Evolutionary conservation across 345 rosid species (phyloP).

Genomic region (Dipteronia dyeriana): DNA sequence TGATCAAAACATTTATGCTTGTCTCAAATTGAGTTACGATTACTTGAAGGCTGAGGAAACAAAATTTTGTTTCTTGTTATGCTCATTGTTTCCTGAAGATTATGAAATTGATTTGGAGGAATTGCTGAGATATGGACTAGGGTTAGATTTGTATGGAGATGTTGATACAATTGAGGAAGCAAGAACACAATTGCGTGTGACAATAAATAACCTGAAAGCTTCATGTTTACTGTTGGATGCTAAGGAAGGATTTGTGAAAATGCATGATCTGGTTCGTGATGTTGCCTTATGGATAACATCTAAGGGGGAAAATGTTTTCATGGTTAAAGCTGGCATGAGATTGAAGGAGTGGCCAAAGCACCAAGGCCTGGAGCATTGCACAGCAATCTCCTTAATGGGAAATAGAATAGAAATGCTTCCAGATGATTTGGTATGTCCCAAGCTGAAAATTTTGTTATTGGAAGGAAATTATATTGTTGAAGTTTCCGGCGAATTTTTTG

Average conservation of each 20-base stretch:
- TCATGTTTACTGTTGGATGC: slow-evolving; percentile 4
- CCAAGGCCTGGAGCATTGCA: neutral
- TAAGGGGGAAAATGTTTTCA: neutral
- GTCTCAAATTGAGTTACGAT: slow-evolving; percentile 5
- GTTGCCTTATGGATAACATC: neutral
- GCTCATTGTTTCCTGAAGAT: slow-evolving; percentile 25
- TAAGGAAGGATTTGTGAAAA: slow-evolving; percentile 2
- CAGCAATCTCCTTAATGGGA: neutral
- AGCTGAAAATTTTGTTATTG: slow-evolving; percentile 1
- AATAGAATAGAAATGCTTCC: neutral
- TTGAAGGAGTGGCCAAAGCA: slow-evolving; percentile 15
- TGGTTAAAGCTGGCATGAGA: neutral
- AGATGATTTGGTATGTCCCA: neutral
- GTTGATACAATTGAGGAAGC: slow-evolving; percentile 1
- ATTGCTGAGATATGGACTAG: neutral
- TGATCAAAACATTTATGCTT: neutral
- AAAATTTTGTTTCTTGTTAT: slow-evolving; percentile 5
- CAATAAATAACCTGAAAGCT: neutral
- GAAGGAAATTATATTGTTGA: neutral
- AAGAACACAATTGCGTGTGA: neutral
- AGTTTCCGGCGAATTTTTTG: too few relatives aligned
- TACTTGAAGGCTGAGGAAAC: neutral
- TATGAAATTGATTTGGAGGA: neutral
- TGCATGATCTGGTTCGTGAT: slow-evolving; percentile 10
- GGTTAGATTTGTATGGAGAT: neutral